phyloP scores from a whole-genome alignment of 495 filamentous ascomycete genomes.

The Glarea lozoyensis region DNA sequence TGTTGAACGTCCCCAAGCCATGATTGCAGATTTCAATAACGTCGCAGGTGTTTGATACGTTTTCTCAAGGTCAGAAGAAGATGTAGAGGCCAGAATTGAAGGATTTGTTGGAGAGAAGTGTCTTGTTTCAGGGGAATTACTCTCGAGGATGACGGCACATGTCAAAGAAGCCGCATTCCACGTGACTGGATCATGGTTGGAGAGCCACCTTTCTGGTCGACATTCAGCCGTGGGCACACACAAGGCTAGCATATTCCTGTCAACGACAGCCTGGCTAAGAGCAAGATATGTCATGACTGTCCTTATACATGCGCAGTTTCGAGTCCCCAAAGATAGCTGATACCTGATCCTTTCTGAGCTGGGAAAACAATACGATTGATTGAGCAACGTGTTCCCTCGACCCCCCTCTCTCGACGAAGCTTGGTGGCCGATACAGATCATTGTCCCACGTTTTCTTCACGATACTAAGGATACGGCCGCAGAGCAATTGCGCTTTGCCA shows the following conservation, averaged over 20 bases:
- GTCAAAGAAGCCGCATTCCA: not conserved
- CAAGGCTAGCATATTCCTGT: conserved; percentile 4
- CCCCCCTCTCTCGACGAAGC: no score
- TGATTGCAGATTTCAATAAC: conserved; percentile 10
- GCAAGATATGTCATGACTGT: conserved; percentile 19
- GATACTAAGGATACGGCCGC: no score
- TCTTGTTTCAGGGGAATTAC: not conserved
- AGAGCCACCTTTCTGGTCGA: not conserved
- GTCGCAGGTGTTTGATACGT: not conserved
- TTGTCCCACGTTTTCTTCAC: no score
- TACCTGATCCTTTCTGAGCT: not conserved
- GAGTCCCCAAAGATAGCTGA: conserved; percentile 8
- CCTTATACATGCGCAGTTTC: not conserved
- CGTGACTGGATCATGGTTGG: not conserved
- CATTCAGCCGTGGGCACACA: not conserved
- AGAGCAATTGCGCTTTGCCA: no score
- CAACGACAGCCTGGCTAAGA: no score
- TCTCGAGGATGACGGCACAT: not conserved
- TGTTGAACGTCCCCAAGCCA: conserved; percentile 21
- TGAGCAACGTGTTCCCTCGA: conserved; percentile 21
- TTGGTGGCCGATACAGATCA: no score
- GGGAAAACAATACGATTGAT: no score
- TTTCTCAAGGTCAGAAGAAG: not conserved
- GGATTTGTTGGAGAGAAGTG: not conserved
- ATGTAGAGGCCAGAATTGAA: not conserved